Evolutionary conservation across 345 rosid species (phyloP), one percentile per base, ranked within the genome.

Genomic region (Citrus hindsii): DNA sequence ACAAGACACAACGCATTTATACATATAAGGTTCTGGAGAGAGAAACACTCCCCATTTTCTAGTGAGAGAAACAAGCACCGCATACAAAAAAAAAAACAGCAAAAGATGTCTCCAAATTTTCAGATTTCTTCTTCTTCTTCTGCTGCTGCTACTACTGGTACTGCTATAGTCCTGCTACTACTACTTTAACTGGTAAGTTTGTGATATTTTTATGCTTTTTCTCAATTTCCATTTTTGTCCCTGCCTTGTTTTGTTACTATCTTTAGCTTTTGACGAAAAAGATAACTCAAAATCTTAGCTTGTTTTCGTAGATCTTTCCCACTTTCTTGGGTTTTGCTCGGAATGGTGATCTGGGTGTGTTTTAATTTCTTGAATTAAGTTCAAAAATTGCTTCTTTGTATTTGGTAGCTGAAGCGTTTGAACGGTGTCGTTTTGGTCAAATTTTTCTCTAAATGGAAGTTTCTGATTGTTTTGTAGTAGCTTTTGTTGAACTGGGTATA

Each of bases 271-370:
- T 46, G 51, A 42, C 3, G 37, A 35, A 40, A 42, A 42, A 38
- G 7, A 67, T 46, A 24, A 33, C 42, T 13, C 32, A 32, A 83
- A 46, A 70, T 61, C 58, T 21, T 35, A 72, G 33, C 58, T 79
- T 60, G 25, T 40, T 66, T 77, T 24, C 60, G 60, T 73, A 87
- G 89, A 87, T 84, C 87, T 84, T 81, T 79, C 80, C 73, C 79
- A 68, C 79, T 79, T 70, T 75, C 65, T 77, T 79, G 78, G 69
- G 46, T 69, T 78, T 76, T 73, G 62, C 72, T 74, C 33, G 19
- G 40, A 83, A 65, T 69, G 71, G 73, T 78, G 76, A 76, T 78
- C 64, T 78, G 78, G 81, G 81, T 85, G 33, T 73, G 77, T 8
- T 59, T 76, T 35, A 10, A 56, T 74, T 83, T 83, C 79, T 67